Conservation (phyloP, 352 stramenopile genomes). For the Globisporangium emineosum region DNA sequence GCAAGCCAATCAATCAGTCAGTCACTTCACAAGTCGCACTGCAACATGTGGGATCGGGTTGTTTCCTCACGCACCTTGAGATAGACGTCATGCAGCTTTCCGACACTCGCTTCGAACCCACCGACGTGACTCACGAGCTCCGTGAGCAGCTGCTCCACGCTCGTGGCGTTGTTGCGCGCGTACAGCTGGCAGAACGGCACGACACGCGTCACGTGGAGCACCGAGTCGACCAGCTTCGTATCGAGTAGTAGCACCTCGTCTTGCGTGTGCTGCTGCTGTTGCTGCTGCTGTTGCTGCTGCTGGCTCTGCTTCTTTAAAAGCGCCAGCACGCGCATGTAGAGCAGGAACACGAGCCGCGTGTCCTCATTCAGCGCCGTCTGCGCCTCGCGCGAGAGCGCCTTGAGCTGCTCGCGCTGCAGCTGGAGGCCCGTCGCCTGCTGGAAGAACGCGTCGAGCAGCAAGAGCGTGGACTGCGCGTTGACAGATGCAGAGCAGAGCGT, state of each 20-base stretch:
- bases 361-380: conserved; percentile 9
- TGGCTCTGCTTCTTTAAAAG: background rate
- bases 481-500: background rate
- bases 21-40: background rate
- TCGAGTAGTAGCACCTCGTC: background rate
- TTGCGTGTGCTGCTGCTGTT: background rate
- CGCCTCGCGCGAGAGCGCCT: conserved; percentile 9
- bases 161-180: conserved; percentile 28
- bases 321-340: conserved; percentile 16
- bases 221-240: conserved; percentile 21
- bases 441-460: conserved; percentile 15
- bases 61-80: conserved; percentile 17
- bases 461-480: background rate
- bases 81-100: conserved; percentile 33
- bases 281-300: background rate
- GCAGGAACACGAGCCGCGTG: conserved; percentile 15
- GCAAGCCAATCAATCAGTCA: background rate
- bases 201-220: conserved; percentile 56
- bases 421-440: conserved; percentile 9
- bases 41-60: background rate
- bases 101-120: conserved; percentile 22
- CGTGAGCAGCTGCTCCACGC: conserved; percentile 28
- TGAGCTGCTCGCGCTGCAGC: conserved; percentile 12
- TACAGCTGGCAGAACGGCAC: conserved; percentile 63
- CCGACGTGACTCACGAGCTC: conserved; percentile 18